These are phyloP conservation scores for Pestalotiopsis fici DNA, from an alignment of 2,329 filamentous ascomycete genomes.

Conservation along the genomic window DNA sequence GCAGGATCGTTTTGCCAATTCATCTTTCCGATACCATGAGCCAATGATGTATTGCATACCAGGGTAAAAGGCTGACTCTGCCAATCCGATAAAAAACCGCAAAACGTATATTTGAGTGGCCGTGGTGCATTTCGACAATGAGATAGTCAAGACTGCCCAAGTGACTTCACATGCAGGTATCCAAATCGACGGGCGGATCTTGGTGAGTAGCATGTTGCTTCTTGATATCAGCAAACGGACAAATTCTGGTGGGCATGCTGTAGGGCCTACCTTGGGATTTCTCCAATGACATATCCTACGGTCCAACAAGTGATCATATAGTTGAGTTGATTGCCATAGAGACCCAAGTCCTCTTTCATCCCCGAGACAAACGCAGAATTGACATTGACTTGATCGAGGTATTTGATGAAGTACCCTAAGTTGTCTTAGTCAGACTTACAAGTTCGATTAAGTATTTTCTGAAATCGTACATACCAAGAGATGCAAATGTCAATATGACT, in stretches of 20 bases:
- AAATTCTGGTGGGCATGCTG: not conserved
- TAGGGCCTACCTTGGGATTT: slow-evolving; percentile 26
- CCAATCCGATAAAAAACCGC: slow-evolving; percentile 35
- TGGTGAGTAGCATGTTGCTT: slow-evolving; percentile 34
- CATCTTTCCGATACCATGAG: slow-evolving; percentile 37
- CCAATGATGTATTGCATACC: slow-evolving; percentile 36
- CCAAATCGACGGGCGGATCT: slow-evolving; percentile 36
- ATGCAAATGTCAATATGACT: slow-evolving; percentile 39
- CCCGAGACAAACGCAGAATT: slow-evolving; percentile 46
- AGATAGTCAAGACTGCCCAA: slow-evolving; percentile 33
- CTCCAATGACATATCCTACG: slow-evolving; percentile 30
- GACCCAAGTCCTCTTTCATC: slow-evolving; percentile 42
- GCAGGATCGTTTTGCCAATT: slow-evolving; percentile 46
- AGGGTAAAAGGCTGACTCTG: slow-evolving; percentile 28
- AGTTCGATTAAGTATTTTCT: not conserved
- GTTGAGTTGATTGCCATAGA: slow-evolving; percentile 41
- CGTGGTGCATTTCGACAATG: slow-evolving; percentile 31
- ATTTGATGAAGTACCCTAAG: slow-evolving; percentile 36
- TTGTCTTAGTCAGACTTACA: not conserved
- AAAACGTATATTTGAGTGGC: slow-evolving; percentile 34
- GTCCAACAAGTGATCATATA: slow-evolving; percentile 31
- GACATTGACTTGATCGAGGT: slow-evolving; percentile 33
- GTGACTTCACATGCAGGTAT: slow-evolving; percentile 33
- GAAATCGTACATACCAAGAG: slow-evolving; percentile 23
- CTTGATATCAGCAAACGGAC: not conserved